Percentiles rank a stretch among this genome's conserved stretches.
Conservation (phyloP, 805 yeast genomes). For the Cyberlindnera veronae region DNA sequence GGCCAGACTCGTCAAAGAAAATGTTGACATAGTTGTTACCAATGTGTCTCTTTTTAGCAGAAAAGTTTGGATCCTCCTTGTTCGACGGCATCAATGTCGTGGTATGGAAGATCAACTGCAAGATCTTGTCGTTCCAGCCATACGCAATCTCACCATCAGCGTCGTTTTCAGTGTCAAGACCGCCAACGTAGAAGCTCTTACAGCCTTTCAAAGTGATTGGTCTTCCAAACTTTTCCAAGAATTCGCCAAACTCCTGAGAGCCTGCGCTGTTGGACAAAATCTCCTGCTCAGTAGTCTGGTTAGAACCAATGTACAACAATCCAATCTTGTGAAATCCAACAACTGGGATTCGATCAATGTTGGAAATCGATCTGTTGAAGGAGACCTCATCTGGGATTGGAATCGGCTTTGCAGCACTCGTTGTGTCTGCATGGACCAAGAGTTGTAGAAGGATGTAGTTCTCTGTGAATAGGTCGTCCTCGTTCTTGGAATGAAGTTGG, state of each 20-base stretch:
- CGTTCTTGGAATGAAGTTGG: slow-evolving; percentile 21
- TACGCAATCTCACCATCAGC: slow-evolving; percentile 74
- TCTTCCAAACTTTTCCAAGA: slow-evolving; percentile 56
- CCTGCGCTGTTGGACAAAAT: slow-evolving; percentile 65
- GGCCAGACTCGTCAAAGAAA: slow-evolving; percentile 73
- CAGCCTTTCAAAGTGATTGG: slow-evolving; percentile 56
- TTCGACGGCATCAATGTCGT: slow-evolving; percentile 76
- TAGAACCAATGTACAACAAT: slow-evolving; percentile 65
- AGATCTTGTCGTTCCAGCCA: slow-evolving; percentile 66
- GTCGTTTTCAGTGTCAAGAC: slow-evolving; percentile 67
- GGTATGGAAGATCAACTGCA: slow-evolving; percentile 73
- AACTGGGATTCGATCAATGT: slow-evolving; percentile 73
- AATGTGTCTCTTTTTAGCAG: slow-evolving; percentile 75
- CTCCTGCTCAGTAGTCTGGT: slow-evolving; percentile 60
- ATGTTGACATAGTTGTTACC: slow-evolving; percentile 84
- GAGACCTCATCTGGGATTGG: slow-evolving; percentile 47
- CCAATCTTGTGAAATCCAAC: slow-evolving; percentile 80
- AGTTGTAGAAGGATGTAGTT: slow-evolving; percentile 51
- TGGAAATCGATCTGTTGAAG: slow-evolving; percentile 49
- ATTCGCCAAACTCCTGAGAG: slow-evolving; percentile 56
- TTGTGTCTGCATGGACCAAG: slow-evolving; percentile 39
- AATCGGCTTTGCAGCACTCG: slow-evolving; percentile 38
- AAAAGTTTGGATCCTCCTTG: slow-evolving; percentile 37
- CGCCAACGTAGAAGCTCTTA: slow-evolving; percentile 63
- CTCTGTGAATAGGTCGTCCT: slow-evolving; percentile 34